phyloP scores from a whole-genome alignment of 1,284 basidiomycete species.

The Malassezia psittaci region DNA sequence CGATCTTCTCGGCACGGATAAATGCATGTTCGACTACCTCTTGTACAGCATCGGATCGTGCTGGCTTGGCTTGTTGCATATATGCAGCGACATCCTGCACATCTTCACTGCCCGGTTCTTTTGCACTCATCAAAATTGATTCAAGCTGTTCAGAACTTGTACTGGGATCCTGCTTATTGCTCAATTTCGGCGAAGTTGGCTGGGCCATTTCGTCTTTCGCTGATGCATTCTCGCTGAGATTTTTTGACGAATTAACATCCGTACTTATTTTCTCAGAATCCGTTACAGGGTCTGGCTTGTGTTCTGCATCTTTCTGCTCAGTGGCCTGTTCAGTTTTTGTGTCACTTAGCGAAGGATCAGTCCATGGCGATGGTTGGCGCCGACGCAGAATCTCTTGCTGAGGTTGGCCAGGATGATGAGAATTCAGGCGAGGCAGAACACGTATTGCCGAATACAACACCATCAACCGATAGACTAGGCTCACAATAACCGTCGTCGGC shows the following conservation, averaged over 20 bases:
- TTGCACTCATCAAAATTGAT: constrained; percentile 6
- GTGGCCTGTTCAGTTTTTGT: background rate
- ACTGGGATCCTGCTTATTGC: background rate
- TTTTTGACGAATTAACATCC: too few relatives aligned
- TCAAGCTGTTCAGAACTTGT: background rate
- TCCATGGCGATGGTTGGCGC: background rate
- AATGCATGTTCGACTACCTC: background rate
- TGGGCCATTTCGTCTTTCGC: too few relatives aligned
- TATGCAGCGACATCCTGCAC: background rate
- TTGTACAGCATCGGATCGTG: background rate
- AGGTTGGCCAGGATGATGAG: background rate
- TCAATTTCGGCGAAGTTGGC: too few relatives aligned
- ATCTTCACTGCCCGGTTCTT: constrained; percentile 10
- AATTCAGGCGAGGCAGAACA: constrained; percentile 28
- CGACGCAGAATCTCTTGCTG: background rate
- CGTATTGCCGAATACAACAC: constrained; percentile 42
- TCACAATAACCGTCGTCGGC: constrained; percentile 41
- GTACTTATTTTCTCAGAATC: too few relatives aligned
- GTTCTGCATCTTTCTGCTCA: background rate
- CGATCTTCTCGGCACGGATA: background rate
- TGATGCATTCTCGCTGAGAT: too few relatives aligned
- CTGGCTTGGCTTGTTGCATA: background rate
- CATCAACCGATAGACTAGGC: constrained; percentile 38
- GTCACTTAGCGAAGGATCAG: background rate
- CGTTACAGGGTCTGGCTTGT: too few relatives aligned